A percentile compares a stretch with the other conserved stretches of the same genome.
Conservation (phyloP, 371 early-diverging fungal species). For the Capillidium heterosporum region DNA sequence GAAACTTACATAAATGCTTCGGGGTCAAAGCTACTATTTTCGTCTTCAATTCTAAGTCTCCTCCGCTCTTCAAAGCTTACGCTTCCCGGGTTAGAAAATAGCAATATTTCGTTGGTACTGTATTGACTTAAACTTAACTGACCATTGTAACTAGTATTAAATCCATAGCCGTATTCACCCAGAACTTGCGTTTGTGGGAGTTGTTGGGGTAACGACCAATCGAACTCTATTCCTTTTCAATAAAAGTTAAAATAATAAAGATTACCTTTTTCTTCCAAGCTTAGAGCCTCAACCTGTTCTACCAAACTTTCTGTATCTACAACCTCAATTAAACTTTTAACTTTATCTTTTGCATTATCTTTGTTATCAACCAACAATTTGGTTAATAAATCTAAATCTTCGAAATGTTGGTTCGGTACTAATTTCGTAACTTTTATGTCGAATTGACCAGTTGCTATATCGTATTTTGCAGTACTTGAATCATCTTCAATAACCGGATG, state of each 20-base stretch:
- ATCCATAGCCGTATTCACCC: constrained; percentile 52
- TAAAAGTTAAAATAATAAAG: constrained; percentile 2
- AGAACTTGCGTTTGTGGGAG: constrained; percentile 15
- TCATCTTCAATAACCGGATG: constrained; percentile 74
- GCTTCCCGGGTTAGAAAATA: constrained; percentile 50
- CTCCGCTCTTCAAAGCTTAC: constrained; percentile 42
- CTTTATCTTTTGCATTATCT: constrained; percentile 15
- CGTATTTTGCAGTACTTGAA: constrained; percentile 54
- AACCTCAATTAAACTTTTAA: constrained; percentile 6
- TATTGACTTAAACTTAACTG: constrained; percentile 58
- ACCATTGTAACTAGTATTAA: constrained; percentile 68
- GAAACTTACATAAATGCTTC: constrained; percentile 64
- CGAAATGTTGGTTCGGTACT: constrained; percentile 55
- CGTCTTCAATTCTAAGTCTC: constrained; percentile 33
- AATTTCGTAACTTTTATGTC: constrained; percentile 58
- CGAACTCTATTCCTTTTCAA: constrained; percentile 38
- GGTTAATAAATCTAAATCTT: constrained; percentile 72
- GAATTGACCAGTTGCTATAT: constrained; percentile 60
- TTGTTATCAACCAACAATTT: constrained; percentile 51
- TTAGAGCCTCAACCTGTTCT: too few species aligned
- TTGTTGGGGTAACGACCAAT: constrained; percentile 76
- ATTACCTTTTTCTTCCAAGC: background rate
- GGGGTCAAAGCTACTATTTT: constrained; percentile 71
- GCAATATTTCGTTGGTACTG: constrained; percentile 67
- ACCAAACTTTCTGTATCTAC: too few species aligned